Evolutionary conservation across 192 early-diverging fungal genomes (phyloP).

Genomic region (Allomyces javanicus): DNA sequence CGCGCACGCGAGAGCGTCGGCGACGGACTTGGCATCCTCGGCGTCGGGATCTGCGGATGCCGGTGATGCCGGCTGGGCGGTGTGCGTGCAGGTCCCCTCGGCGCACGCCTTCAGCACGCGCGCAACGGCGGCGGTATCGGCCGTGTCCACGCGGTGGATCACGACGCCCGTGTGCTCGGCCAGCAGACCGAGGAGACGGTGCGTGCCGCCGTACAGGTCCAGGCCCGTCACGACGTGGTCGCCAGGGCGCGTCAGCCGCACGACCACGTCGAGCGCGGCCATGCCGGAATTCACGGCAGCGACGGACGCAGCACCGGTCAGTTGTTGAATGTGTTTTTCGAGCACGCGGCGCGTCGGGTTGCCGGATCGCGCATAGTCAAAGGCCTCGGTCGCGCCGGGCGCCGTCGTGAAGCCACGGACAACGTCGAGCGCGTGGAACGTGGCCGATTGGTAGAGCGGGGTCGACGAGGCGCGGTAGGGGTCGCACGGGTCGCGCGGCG

Average conservation of each 20-base stretch:
- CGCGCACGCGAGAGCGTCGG: no score
- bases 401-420: conserved; percentile 5
- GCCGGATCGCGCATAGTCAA: conserved; percentile 89
- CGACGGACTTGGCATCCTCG: no score
- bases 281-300: conserved; percentile 82
- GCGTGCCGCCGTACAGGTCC: conserved; percentile 94
- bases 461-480: conserved; percentile 74
- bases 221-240: conserved; percentile 87
- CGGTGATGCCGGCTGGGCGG: no score
- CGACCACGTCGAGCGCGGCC: conserved; percentile 81
- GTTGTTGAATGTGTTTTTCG: conserved; percentile 80
- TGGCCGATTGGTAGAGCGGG: conserved; percentile 96
- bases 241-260: conserved; percentile 63
- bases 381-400: conserved; percentile 66
- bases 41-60: no score
- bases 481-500: conserved; percentile 21
- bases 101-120: conserved; percentile 12
- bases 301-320: conserved; percentile 72
- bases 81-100: no score
- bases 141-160: conserved; percentile 85
- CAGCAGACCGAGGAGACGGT: conserved; percentile 75
- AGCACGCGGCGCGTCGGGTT: conserved; percentile 92
- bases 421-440: conserved; percentile 58
- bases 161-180: conserved; percentile 54
- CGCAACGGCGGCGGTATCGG: conserved; percentile 34